These are phyloP conservation scores for Xylariaceae sp. DNA, from an alignment of 2,329 filamentous ascomycete genomes.

Conservation along the genomic window DNA sequence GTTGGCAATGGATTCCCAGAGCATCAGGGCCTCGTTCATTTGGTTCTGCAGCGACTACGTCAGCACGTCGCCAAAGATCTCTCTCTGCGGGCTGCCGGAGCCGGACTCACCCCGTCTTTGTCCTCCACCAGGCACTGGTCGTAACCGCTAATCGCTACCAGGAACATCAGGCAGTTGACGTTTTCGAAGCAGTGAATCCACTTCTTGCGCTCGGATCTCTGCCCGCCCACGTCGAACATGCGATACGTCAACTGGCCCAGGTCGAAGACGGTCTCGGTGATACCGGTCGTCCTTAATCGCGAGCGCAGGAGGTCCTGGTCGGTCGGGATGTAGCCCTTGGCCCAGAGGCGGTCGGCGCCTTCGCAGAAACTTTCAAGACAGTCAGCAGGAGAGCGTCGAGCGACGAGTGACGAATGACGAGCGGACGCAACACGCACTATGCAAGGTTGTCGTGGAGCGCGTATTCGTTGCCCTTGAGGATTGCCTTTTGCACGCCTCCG, in stretches of 20 bases:
- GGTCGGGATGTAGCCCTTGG: conserved; percentile 73
- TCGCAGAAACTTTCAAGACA: conserved; percentile 64
- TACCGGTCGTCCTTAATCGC: conserved; percentile 84
- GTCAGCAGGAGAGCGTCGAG: conserved; percentile 9
- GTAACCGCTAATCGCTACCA: conserved; percentile 92
- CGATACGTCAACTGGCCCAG: conserved; percentile 87
- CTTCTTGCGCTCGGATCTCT: conserved; percentile 90
- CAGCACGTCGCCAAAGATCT: not conserved
- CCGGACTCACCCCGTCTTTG: conserved; percentile 73
- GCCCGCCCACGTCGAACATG: conserved; percentile 93
- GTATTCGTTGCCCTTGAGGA: conserved; percentile 91
- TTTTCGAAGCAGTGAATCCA: conserved; percentile 98
- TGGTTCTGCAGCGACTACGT: conserved; percentile 53
- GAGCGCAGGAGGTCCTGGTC: conserved; percentile 93
- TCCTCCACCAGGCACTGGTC: conserved; percentile 95
- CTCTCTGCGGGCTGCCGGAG: not conserved
- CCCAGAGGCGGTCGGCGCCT: conserved; percentile 68
- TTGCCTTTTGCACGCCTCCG: conserved; percentile 75
- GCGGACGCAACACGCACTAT: conserved; percentile 84
- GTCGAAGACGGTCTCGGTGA: conserved; percentile 91
- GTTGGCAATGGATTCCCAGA: conserved; percentile 80
- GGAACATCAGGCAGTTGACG: conserved; percentile 83
- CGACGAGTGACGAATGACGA: too few species aligned
- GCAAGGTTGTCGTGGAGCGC: conserved; percentile 90
- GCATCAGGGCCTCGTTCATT: conserved; percentile 85